Evolutionary conservation across 2,329 filamentous ascomycete species (phyloP).

Genomic region (Penicillium corylophilum): DNA sequence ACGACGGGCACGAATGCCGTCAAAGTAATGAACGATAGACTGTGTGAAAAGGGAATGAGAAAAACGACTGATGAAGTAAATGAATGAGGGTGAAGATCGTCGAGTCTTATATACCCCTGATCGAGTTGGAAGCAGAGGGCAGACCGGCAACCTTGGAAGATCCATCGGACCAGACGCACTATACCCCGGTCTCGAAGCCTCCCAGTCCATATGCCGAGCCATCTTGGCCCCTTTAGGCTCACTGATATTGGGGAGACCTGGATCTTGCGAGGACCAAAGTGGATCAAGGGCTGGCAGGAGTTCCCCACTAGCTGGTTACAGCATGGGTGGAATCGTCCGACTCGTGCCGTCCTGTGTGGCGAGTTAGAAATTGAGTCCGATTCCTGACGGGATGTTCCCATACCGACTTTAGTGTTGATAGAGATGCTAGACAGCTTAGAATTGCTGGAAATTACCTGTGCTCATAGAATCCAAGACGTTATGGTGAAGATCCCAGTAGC

Average conservation of each 20-base stretch:
- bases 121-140: too few relatives aligned
- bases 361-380: constrained; percentile 16
- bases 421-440: not conserved
- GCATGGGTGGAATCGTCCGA: constrained; percentile 13
- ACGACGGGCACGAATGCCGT: constrained; percentile 19
- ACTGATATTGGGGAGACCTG: constrained; percentile 16
- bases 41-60: constrained; percentile 21
- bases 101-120: constrained; percentile 37
- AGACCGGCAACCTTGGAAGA: not conserved
- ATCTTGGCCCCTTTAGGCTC: constrained; percentile 15
- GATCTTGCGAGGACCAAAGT: constrained; percentile 13
- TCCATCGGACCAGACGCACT: constrained; percentile 4
- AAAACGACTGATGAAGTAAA: constrained; percentile 25
- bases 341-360: constrained; percentile 14
- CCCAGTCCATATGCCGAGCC: constrained; percentile 22
- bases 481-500: not conserved
- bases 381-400: constrained; percentile 8
- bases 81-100: constrained; percentile 24
- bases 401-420: constrained; percentile 3
- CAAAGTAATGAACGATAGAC: constrained; percentile 34
- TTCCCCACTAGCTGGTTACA: constrained; percentile 12
- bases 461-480: too few relatives aligned
- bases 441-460: not conserved
- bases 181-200: constrained; percentile 22
- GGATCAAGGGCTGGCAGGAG: constrained; percentile 13